Conservation (phyloP, 2,329 filamentous ascomycete species). For the Pseudogymnoascus sp. region DNA sequence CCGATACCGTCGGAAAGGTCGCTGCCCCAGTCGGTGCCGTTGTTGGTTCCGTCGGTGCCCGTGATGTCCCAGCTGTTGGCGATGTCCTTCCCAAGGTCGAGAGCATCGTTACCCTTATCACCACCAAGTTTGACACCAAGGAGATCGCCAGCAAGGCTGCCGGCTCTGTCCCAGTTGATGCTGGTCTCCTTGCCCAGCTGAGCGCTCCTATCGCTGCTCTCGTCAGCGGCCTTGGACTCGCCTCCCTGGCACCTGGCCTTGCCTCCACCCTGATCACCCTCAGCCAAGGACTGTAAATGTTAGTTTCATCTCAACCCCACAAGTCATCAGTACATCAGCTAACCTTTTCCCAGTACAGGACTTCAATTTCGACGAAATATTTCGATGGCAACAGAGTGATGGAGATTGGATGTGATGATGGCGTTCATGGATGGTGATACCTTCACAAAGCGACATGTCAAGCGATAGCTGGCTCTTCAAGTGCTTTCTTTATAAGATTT, state of each 20-base stretch:
- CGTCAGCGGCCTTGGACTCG: background rate
- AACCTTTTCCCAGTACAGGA: background rate
- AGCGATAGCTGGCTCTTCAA: background rate
- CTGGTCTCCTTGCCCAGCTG: background rate
- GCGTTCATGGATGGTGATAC: constrained; percentile 1
- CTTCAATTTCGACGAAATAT: background rate
- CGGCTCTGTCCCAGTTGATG: background rate
- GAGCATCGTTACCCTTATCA: background rate
- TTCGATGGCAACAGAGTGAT: background rate
- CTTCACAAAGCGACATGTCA: constrained; percentile 5
- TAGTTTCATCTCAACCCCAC: background rate
- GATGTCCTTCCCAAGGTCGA: background rate
- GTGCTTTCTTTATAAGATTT: background rate
- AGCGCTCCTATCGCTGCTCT: background rate
- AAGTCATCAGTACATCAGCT: background rate
- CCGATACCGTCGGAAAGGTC: background rate
- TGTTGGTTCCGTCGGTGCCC: background rate
- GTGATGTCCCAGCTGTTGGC: background rate
- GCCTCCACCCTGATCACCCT: background rate
- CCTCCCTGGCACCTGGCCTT: background rate
- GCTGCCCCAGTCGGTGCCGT: background rate
- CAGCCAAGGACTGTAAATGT: background rate
- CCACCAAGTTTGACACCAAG: background rate
- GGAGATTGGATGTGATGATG: background rate
- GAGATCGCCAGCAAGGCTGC: background rate